Evolutionary conservation across 371 early-diverging fungal genomes (phyloP).

Genomic region (Mucor sp.): DNA sequence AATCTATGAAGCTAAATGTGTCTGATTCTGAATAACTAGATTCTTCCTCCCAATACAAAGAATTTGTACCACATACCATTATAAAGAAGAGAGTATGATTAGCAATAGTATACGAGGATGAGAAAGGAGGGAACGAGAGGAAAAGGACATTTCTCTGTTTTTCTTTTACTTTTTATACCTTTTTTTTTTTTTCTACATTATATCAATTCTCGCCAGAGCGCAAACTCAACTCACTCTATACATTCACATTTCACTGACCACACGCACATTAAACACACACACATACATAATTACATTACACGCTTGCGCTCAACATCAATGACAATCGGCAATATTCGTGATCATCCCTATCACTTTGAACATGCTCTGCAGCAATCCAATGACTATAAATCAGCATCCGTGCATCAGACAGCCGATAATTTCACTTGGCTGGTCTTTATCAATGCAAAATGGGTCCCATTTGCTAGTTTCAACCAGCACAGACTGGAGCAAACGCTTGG

Average conservation of each 20-base stretch:
- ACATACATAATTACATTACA: not conserved
- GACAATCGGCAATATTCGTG: slow-evolving; percentile 34
- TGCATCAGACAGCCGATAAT: slow-evolving; percentile 18
- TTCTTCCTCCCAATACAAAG: not conserved
- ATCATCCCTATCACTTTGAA: slow-evolving; percentile 45
- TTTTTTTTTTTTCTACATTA: not conserved
- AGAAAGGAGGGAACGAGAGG: not conserved
- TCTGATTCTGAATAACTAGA: not conserved
- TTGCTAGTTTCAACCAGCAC: slow-evolving; percentile 42
- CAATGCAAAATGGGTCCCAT: slow-evolving; percentile 47
- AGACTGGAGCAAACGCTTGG: slow-evolving; percentile 49
- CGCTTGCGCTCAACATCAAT: not conserved
- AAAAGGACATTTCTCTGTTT: not conserved
- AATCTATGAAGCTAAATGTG: no score
- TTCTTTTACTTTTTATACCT: not conserved
- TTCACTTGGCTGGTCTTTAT: slow-evolving; percentile 54
- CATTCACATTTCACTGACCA: not conserved
- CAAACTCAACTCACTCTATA: not conserved
- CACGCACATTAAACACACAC: not conserved
- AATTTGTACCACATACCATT: not conserved
- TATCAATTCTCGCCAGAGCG: not conserved
- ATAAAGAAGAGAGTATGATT: not conserved
- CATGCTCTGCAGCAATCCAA: slow-evolving; percentile 34
- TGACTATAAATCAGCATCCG: slow-evolving; percentile 23
- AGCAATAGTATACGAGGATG: not conserved